Evolutionary conservation across 2,329 filamentous ascomycete genomes (phyloP), one percentile per base, ranked within the genome.

Genomic region (Cordyceps javanica): DNA sequence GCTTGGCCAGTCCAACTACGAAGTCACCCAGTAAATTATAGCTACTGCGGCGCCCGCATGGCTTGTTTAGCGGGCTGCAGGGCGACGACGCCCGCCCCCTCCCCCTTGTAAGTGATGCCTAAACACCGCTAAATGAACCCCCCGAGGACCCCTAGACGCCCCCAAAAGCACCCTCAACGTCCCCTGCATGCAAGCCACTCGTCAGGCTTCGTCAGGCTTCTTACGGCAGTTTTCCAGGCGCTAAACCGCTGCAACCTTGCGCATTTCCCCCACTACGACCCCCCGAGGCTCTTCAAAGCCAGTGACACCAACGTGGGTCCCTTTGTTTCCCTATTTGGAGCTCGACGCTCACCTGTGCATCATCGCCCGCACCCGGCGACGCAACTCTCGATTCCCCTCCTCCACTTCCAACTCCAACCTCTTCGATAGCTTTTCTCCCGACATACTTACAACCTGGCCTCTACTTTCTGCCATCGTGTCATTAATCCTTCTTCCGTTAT

Each of bases 311-410:
- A 16, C 14, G 9, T 13, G 34, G 14, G 34, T n/a, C 14, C 34
- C 14, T 26, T 26, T 19, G 13, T 54, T 54, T 44, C 51, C 51
- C 39, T 41, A 45, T 45, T 54, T 28, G 51, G 51, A 44, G 16
- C 52, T 55, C 21, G 52, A 39, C 41, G 42, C 41, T 46, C 52
- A n/a, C 41, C 46, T 52, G 50, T 54, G 28, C 39, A 55, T 46
- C 53, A 55, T 55, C 23, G 13, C 32, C 26, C 42, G 30, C 32
- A 36, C 14, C 21, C 23, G 42, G 14, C 52, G 28, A 50, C 46
- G 46, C 16, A 55, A 48, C 23, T 39, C 16, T 48, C 32, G 28
- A 46, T 30, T 48, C 52, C 26, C 41, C 53, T 55, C 53, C 42
- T 48, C 53, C 42, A 48, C 53, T 19, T 39, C 10, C 8, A 23